Conservation (phyloP, 1,139 yeast genomes). For the Yamadazyma atlantica region DNA sequence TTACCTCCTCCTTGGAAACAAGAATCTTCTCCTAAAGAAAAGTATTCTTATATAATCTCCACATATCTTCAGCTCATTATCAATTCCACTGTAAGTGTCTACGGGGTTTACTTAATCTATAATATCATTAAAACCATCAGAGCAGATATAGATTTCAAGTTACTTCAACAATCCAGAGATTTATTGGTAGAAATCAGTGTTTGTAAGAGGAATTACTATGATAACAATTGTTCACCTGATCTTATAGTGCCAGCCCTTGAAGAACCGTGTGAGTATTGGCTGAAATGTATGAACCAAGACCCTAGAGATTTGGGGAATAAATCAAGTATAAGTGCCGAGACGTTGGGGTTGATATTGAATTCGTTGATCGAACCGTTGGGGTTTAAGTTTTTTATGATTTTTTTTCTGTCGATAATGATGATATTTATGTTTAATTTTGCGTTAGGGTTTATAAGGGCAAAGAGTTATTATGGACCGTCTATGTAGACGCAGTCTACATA, state of each 20-base stretch:
- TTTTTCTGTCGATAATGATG: slow-evolving; percentile 27
- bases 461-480: slow-evolving; percentile 36
- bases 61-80: slow-evolving; percentile 56
- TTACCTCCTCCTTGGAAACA: slow-evolving; percentile 54
- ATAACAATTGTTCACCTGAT: slow-evolving; percentile 58
- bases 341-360: slow-evolving; percentile 61
- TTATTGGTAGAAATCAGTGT: slow-evolving; percentile 41
- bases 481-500: no score
- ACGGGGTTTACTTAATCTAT: slow-evolving; percentile 42
- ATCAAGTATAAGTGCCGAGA: slow-evolving; percentile 60
- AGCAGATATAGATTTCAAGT: slow-evolving; percentile 51
- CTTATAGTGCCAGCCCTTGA: slow-evolving; percentile 61
- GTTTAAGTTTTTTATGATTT: slow-evolving; percentile 49
- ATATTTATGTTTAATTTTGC: slow-evolving; percentile 41
- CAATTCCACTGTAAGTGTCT: slow-evolving; percentile 45
- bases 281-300: slow-evolving; percentile 59
- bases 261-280: slow-evolving; percentile 58
- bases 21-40: slow-evolving; percentile 35
- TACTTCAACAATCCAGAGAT: slow-evolving; percentile 40
- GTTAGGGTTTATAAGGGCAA: slow-evolving; percentile 49
- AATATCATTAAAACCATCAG: slow-evolving; percentile 47
- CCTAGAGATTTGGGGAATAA: slow-evolving; percentile 43
- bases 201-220: slow-evolving; percentile 51
- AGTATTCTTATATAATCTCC: slow-evolving; percentile 52
- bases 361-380: slow-evolving; percentile 67